A percentile compares a stretch with the other conserved stretches of the same genome.
phyloP scores from a whole-genome alignment of 2,329 filamentous ascomycete genomes.

The Aspergillus sp. region DNA sequence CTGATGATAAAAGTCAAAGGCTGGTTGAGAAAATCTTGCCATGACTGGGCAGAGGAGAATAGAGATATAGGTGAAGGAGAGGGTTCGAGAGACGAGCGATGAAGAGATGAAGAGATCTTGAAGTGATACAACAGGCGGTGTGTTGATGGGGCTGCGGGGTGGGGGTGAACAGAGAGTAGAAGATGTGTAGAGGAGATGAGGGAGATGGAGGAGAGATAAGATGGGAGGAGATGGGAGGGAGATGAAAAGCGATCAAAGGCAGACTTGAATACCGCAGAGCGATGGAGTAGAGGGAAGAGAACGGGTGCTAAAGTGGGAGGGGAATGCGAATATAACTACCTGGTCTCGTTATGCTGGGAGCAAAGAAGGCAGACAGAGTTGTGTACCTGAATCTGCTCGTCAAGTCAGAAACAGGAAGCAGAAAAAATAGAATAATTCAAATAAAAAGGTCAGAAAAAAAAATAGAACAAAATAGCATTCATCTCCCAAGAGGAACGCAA shows the following conservation, averaged over 20 bases:
- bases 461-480: conserved; percentile 6
- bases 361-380: conserved; percentile 5
- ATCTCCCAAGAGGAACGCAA: conserved; percentile 1
- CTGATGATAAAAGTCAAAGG: conserved; percentile 46
- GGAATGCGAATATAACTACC: conserved; percentile 19
- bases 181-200: neutral
- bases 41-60: conserved; percentile 27
- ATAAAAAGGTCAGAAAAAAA: conserved; percentile 3
- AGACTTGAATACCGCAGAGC: conserved; percentile 12
- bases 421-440: conserved; percentile 3
- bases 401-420: conserved; percentile 8
- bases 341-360: neutral
- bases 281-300: conserved; percentile 13
- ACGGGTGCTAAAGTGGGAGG: conserved; percentile 20
- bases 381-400: conserved; percentile 14
- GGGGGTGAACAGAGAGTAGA: conserved; percentile 1
- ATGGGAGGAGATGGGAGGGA: conserved; percentile 14
- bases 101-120: conserved; percentile 10
- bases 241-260: conserved; percentile 11
- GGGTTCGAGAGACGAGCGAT: conserved; percentile 6
- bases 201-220: conserved; percentile 1
- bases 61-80: conserved; percentile 6
- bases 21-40: conserved; percentile 46
- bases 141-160: conserved; percentile 19
- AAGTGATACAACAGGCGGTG: conserved; percentile 23